A percentile compares a stretch with the other conserved stretches of the same genome.
phyloP scores from a whole-genome alignment of 176 grass and related monocot species.

The Eragrostis nindensis region DNA sequence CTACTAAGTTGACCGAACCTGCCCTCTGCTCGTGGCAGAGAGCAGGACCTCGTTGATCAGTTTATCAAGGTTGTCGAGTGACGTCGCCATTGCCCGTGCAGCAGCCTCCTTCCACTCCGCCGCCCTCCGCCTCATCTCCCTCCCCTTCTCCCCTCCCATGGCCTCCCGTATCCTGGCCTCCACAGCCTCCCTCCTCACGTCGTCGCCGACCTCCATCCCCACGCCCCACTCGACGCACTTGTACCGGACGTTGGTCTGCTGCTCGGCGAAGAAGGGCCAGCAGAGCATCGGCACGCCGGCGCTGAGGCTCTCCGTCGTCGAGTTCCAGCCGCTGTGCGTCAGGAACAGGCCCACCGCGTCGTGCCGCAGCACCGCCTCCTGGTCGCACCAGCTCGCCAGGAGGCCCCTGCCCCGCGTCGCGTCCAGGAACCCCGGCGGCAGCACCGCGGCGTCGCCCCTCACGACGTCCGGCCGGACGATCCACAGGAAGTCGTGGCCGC shows the following conservation, averaged over 20 bases:
- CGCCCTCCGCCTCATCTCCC: constrained; percentile 42
- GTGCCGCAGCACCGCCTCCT: constrained; percentile 51
- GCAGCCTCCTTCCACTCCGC: constrained; percentile 42
- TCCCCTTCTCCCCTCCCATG: constrained; percentile 44
- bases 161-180: constrained; percentile 45
- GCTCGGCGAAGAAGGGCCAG: constrained; percentile 56
- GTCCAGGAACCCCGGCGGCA: constrained; percentile 48
- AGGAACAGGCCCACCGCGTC: constrained; percentile 55
- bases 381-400: constrained; percentile 49
- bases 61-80: constrained; percentile 26
- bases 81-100: not conserved
- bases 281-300: constrained; percentile 51
- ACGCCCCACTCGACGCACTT: constrained; percentile 51
- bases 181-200: constrained; percentile 35
- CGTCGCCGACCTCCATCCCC: constrained; percentile 47
- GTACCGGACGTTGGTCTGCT: constrained; percentile 55
- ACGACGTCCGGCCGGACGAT: constrained; percentile 61
- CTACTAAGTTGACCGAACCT: not conserved
- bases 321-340: constrained; percentile 93
- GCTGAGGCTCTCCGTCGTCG: constrained; percentile 53
- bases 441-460: constrained; percentile 5
- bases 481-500: constrained; percentile 69
- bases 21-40: not conserved
- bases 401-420: constrained; percentile 30
- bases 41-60: constrained; percentile 35